phyloP scores from a whole-genome alignment of 1,139 yeast species.

The Geotrichum siamense region DNA sequence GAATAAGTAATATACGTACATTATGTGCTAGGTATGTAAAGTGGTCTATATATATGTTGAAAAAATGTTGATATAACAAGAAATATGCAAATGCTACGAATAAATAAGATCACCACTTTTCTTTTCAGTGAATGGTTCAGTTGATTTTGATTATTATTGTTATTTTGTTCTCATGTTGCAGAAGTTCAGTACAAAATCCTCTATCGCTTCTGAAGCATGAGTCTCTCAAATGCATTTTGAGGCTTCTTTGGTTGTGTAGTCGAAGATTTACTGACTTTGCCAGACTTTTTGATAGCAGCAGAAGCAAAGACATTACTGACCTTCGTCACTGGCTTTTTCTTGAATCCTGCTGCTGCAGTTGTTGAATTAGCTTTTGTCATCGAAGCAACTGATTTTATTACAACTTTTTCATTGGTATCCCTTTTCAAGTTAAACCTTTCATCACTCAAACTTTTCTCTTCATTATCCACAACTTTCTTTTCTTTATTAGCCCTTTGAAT shows the following conservation, averaged over 20 bases:
- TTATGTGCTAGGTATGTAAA: not conserved
- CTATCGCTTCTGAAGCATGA: slow-evolving; percentile 24
- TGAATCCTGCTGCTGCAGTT: not conserved
- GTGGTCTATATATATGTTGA: not conserved
- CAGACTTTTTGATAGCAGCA: slow-evolving; percentile 1
- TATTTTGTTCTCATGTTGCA: too few species aligned
- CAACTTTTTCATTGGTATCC: slow-evolving; percentile 13
- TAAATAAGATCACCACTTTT: too few species aligned
- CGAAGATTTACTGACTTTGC: slow-evolving; percentile 5
- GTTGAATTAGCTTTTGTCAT: too few species aligned
- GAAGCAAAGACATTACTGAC: slow-evolving; percentile 6
- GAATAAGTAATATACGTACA: too few species aligned
- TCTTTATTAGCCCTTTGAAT: slow-evolving; percentile 40
- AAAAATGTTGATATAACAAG: too few species aligned
- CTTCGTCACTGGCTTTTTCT: slow-evolving; percentile 1
- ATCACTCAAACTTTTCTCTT: slow-evolving; percentile 23
- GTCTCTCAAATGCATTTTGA: slow-evolving; percentile 23
- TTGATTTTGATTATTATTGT: too few species aligned
- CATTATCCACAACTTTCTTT: slow-evolving; percentile 10
- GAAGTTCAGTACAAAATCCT: too few species aligned
- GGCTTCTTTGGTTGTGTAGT: slow-evolving; percentile 18
- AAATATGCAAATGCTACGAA: too few species aligned
- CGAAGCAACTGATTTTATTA: slow-evolving; percentile 1
- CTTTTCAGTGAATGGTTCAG: too few species aligned
- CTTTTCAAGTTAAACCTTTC: slow-evolving; percentile 20